These are phyloP conservation scores for Metarhizium rileyi DNA, from an alignment of 2,329 filamentous ascomycete genomes.

Conservation along the genomic window DNA sequence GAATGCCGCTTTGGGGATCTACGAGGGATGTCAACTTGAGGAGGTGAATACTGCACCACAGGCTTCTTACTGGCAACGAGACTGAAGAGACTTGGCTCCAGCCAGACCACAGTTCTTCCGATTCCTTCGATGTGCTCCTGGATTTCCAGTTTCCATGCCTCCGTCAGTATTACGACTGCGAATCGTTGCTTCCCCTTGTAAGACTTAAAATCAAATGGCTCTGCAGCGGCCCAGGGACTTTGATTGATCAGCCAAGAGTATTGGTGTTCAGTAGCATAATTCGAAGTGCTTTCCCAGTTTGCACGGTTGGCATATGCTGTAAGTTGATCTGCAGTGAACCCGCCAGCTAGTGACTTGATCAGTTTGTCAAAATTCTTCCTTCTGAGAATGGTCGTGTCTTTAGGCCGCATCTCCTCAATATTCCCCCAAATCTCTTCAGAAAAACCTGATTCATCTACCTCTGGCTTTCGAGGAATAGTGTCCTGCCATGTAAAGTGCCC, in stretches of 20 bases:
- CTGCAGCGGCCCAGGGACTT: conserved; percentile 32
- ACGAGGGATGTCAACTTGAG: not conserved
- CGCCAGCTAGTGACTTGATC: conserved; percentile 24
- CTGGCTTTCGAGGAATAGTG: conserved; percentile 18
- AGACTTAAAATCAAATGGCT: conserved; percentile 8
- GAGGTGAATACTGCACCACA: not conserved
- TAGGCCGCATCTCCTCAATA: conserved; percentile 39
- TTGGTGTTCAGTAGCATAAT: conserved; percentile 2
- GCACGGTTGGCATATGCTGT: conserved; percentile 26
- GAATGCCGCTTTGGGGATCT: conserved; percentile 13
- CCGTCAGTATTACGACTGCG: conserved; percentile 33
- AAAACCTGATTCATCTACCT: conserved; percentile 12
- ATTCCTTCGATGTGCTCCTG: conserved; percentile 32
- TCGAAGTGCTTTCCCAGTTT: not conserved
- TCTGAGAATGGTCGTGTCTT: conserved; percentile 26
- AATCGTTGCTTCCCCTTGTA: conserved; percentile 29
- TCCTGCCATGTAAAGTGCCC: conserved; percentile 21
- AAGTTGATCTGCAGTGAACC: conserved; percentile 40
- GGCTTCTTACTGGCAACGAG: conserved; percentile 31
- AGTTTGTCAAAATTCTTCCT: conserved; percentile 32
- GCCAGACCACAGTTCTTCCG: conserved; percentile 29
- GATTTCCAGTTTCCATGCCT: conserved; percentile 40
- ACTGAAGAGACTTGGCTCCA: conserved; percentile 31
- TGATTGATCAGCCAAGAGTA: conserved; percentile 33
- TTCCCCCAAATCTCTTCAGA: conserved; percentile 31